phyloP scores from a whole-genome alignment of 352 stramenopile species.

The Stramenopiles sp. region DNA sequence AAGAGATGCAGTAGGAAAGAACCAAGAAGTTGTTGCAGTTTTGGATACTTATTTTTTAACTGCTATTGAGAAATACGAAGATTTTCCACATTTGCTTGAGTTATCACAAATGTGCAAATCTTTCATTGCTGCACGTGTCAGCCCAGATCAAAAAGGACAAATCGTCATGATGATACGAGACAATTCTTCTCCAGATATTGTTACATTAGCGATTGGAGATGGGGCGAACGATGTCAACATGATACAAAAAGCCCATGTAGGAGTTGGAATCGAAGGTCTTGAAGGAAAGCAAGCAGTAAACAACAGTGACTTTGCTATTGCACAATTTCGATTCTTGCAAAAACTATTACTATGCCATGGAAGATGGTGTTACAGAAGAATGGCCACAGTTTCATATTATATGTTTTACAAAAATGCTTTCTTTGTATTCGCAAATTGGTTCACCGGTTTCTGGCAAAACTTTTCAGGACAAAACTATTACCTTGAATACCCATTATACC shows the following conservation, averaged over 20 bases:
- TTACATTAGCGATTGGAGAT: slow-evolving; percentile 26
- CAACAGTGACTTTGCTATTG: slow-evolving; percentile 68
- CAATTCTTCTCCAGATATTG: slow-evolving; percentile 4
- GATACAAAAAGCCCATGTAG: slow-evolving; percentile 75
- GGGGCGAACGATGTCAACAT: slow-evolving; percentile 80
- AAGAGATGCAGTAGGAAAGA: slow-evolving; percentile 17
- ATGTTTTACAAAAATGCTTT: slow-evolving; percentile 67
- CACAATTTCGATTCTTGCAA: slow-evolving; percentile 69
- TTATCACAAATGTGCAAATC: not conserved
- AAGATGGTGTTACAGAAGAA: slow-evolving; percentile 66
- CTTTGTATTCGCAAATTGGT: slow-evolving; percentile 47
- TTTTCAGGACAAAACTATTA: slow-evolving; percentile 51
- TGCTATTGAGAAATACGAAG: slow-evolving; percentile 22
- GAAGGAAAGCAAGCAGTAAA: slow-evolving; percentile 42
- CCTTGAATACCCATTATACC: slow-evolving; percentile 38
- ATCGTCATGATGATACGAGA: not conserved
- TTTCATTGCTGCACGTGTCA: not conserved
- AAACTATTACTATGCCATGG: slow-evolving; percentile 48
- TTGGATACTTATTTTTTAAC: slow-evolving; percentile 22
- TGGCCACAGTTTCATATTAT: slow-evolving; percentile 48
- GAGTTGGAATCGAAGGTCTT: slow-evolving; percentile 37
- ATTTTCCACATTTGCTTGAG: not conserved
- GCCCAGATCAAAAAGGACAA: not conserved
- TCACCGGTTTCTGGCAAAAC: slow-evolving; percentile 40
- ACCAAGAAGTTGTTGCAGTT: slow-evolving; percentile 28